Evolutionary conservation across 805 yeast genomes (phyloP).

Genomic region (Starmerella scarabaei): DNA sequence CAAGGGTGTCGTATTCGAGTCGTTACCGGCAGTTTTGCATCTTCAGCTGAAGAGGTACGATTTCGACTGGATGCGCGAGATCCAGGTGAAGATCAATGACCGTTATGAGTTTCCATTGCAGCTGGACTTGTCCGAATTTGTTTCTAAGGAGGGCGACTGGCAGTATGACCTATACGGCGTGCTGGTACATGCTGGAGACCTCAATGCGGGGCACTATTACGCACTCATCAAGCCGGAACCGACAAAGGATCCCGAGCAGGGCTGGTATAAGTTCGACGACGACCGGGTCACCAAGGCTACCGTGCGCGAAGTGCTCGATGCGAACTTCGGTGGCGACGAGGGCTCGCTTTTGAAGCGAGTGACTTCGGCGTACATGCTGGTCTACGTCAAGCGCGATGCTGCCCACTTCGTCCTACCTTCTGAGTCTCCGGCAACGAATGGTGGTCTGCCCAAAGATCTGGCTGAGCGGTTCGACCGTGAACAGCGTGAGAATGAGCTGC

Average conservation of each 20-base stretch:
- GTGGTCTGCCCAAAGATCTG: slow-evolving; percentile 52
- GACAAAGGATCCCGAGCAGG: slow-evolving; percentile 30
- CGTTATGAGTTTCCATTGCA: slow-evolving; percentile 76
- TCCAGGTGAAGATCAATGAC: slow-evolving; percentile 82
- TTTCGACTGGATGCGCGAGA: slow-evolving; percentile 80
- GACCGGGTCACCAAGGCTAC: slow-evolving; percentile 87
- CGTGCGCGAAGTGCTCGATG: slow-evolving; percentile 72
- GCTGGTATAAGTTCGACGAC: slow-evolving; percentile 90
- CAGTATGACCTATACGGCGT: slow-evolving; percentile 83
- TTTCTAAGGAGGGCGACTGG: slow-evolving; percentile 61
- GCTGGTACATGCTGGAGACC: slow-evolving; percentile 88
- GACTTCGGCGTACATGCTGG: slow-evolving; percentile 95
- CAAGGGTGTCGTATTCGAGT: slow-evolving; percentile 86
- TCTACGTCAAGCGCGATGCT: slow-evolving; percentile 61
- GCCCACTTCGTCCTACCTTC: slow-evolving; percentile 39
- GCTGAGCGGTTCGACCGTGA: slow-evolving; percentile 54
- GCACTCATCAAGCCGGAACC: slow-evolving; percentile 77
- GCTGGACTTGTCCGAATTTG: slow-evolving; percentile 66
- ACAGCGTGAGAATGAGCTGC: slow-evolving; percentile 39
- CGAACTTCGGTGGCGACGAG: slow-evolving; percentile 75
- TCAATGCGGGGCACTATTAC: slow-evolving; percentile 92
- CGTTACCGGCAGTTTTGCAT: slow-evolving; percentile 86
- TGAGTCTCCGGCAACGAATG: slow-evolving; percentile 35
- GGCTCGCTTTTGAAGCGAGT: slow-evolving; percentile 47
- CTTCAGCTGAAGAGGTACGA: slow-evolving; percentile 89